phyloP scores from a whole-genome alignment of 306 rosid species.

The Herpetospermum pedunculosum region DNA sequence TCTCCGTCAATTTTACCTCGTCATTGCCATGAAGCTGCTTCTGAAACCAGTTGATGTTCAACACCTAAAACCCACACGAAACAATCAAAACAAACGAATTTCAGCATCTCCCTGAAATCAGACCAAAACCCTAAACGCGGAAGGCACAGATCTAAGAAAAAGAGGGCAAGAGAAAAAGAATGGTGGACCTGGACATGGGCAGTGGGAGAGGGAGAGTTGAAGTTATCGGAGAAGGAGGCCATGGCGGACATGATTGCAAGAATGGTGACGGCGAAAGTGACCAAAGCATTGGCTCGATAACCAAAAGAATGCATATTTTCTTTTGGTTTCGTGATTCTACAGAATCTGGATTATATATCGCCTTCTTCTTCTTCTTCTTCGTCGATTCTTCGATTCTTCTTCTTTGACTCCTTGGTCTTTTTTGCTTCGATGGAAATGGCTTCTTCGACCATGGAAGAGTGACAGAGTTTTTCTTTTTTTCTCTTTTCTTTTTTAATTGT shows the following conservation, averaged over 20 bases:
- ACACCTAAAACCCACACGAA: constrained; percentile 19
- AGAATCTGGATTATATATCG: background rate
- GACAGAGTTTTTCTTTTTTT: background rate
- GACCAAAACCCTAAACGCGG: background rate
- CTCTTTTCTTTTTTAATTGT: background rate
- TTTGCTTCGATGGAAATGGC: background rate
- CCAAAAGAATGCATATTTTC: constrained; percentile 52
- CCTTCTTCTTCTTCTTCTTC: background rate
- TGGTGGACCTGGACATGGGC: constrained; percentile 40
- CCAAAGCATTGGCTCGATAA: constrained; percentile 46
- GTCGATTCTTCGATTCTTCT: background rate
- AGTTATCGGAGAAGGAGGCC: constrained; percentile 50
- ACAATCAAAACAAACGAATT: background rate
- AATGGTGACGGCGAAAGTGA: constrained; percentile 46
- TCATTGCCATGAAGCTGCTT: constrained; percentile 68
- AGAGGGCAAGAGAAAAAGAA: background rate
- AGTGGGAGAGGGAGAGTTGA: constrained; percentile 42
- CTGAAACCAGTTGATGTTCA: constrained; percentile 54
- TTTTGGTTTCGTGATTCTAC: background rate
- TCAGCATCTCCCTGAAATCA: background rate
- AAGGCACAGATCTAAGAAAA: constrained; percentile 14
- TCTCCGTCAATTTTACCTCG: constrained; percentile 30
- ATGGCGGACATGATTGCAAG: constrained; percentile 53
- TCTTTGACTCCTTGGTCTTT: background rate
- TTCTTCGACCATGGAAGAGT: background rate